A percentile compares a stretch with the other conserved stretches of the same genome.
These are phyloP conservation scores for Pythium apleroticum DNA, from an alignment of 352 stramenopile genomes.

Conservation along the genomic window DNA sequence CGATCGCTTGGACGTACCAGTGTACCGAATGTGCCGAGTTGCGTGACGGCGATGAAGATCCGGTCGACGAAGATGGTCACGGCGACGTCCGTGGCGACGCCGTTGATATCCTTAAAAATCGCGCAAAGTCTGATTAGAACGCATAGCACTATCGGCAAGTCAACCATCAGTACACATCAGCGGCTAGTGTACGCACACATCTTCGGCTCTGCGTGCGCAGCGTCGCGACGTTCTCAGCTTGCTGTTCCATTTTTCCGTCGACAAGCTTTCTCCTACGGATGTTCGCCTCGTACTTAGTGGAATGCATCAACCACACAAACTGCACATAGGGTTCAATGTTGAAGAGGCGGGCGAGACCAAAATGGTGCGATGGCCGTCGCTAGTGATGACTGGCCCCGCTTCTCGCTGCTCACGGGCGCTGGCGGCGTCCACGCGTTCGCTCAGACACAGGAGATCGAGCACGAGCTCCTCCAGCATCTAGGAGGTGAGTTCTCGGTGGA, in stretches of 20 bases:
- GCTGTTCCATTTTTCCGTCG: constrained; percentile 13
- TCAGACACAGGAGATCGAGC: constrained; percentile 10
- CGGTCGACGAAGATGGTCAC: constrained; percentile 79
- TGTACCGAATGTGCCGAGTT: constrained; percentile 80
- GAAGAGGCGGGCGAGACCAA: constrained; percentile 15
- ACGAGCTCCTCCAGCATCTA: constrained; percentile 5
- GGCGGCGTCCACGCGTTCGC: constrained; percentile 11
- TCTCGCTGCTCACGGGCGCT: constrained; percentile 34
- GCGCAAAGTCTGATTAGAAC: not conserved
- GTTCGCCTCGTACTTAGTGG: constrained; percentile 20
- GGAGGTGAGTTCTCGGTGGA: constrained; percentile 28
- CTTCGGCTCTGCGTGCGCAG: constrained; percentile 40
- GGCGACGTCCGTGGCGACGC: constrained; percentile 62
- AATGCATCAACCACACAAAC: constrained; percentile 13
- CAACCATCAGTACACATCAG: not conserved
- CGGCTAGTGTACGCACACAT: constrained; percentile 8
- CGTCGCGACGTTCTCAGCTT: constrained; percentile 15
- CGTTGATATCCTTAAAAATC: constrained; percentile 87
- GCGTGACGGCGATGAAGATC: constrained; percentile 81
- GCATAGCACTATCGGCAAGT: no score
- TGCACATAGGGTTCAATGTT: constrained; percentile 20
- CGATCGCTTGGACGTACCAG: constrained; percentile 36
- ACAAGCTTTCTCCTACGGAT: not conserved
- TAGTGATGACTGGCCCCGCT: constrained; percentile 40
- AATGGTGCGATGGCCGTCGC: constrained; percentile 32